phyloP scores from a whole-genome alignment of 2,329 filamentous ascomycete species.

The Pezicula rhizophila region DNA sequence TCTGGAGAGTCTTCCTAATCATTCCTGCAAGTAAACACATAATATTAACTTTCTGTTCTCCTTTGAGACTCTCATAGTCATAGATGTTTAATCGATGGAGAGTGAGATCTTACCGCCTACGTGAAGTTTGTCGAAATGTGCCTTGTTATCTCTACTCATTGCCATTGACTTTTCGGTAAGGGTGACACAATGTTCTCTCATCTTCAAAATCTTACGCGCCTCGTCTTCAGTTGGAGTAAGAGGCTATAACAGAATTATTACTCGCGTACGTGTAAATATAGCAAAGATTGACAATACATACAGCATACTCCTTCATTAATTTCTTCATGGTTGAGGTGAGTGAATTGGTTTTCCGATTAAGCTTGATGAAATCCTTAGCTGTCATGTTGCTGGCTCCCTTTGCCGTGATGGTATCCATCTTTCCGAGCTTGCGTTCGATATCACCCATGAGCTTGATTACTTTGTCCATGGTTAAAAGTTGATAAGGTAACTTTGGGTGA shows the following conservation, averaged over 20 bases:
- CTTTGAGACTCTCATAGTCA: neutral
- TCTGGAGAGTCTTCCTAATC: neutral
- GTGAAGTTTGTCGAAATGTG: neutral
- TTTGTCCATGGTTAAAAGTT: neutral
- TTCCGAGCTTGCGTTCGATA: neutral
- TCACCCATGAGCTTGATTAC: neutral
- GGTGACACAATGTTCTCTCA: neutral
- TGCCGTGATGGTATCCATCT: neutral
- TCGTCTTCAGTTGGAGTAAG: neutral
- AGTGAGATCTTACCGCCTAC: neutral
- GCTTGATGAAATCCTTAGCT: neutral
- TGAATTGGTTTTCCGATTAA: neutral
- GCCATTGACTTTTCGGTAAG: neutral
- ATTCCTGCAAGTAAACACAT: neutral
- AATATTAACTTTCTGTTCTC: neutral
- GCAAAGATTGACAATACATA: neutral
- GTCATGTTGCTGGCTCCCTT: neutral
- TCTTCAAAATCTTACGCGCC: neutral
- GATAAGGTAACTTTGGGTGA: too few species aligned
- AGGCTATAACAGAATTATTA: neutral
- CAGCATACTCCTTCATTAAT: neutral
- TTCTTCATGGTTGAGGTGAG: neutral
- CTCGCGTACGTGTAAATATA: neutral
- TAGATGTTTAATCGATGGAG: too few species aligned
- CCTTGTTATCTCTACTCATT: neutral